phyloP scores from a whole-genome alignment of 768 basidiomycete species.

The Sistotremastrum suecicum region DNA sequence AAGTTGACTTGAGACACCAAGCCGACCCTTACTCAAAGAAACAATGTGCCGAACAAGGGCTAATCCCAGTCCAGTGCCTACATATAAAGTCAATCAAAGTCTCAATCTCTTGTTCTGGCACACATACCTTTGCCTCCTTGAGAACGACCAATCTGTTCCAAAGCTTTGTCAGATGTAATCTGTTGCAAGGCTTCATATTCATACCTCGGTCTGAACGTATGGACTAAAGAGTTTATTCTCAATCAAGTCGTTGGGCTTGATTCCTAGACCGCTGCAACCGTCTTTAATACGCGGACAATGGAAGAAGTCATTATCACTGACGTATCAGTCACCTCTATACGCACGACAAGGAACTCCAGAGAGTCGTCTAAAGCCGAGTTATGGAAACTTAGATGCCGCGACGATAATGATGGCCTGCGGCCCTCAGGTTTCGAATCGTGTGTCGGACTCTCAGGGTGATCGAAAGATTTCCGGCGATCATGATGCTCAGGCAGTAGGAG shows the following conservation, averaged over 20 bases:
- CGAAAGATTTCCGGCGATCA: constrained; percentile 11
- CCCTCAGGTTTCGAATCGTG: background rate
- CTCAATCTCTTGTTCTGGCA: too few species aligned
- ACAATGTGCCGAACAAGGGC: constrained; percentile 72
- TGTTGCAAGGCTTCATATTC: background rate
- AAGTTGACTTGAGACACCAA: constrained; percentile 34
- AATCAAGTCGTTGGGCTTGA: constrained; percentile 50
- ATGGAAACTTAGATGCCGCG: constrained; percentile 30
- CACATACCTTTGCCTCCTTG: too few species aligned
- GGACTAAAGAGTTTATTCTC: constrained; percentile 45
- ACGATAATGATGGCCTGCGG: constrained; percentile 13
- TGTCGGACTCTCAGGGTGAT: constrained; percentile 17
- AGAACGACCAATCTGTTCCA: too few species aligned
- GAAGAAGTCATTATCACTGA: constrained; percentile 7
- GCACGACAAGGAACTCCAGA: constrained; percentile 58
- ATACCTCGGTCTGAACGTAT: constrained; percentile 6
- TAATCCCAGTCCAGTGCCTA: constrained; percentile 53
- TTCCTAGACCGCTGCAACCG: constrained; percentile 31
- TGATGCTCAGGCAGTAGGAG: constrained; percentile 25
- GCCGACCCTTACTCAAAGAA: constrained; percentile 55
- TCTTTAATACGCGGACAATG: background rate
- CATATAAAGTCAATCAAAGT: too few species aligned
- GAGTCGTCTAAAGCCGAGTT: constrained; percentile 25
- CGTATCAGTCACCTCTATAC: constrained; percentile 75
- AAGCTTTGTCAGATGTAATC: too few species aligned